Conservation (phyloP, 768 basidiomycete species). For the Collybia nuda region DNA sequence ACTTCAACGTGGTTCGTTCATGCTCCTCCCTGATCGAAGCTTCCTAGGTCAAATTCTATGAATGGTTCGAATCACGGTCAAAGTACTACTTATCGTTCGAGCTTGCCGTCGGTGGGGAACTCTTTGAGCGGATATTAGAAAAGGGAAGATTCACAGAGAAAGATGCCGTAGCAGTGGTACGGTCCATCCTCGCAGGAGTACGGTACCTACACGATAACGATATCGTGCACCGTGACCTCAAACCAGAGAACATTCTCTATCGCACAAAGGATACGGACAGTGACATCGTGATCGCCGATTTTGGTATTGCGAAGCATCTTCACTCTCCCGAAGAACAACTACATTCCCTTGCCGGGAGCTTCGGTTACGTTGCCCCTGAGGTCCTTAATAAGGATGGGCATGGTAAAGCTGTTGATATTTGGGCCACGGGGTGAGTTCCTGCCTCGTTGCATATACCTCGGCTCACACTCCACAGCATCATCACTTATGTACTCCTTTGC, state of each 20-base stretch:
- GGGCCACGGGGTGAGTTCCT: constrained; percentile 79
- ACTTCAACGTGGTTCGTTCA: too few species aligned
- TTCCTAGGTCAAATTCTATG: constrained; percentile 89
- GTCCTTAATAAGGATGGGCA: constrained; percentile 82
- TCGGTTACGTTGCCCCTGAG: constrained; percentile 92
- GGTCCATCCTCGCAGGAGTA: constrained; percentile 81
- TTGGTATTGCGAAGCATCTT: constrained; percentile 92
- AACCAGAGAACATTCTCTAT: constrained; percentile 97
- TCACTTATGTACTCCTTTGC: constrained; percentile 92
- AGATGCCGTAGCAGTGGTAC: constrained; percentile 79
- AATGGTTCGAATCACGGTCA: constrained; percentile 91
- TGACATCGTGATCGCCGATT: constrained; percentile 95
- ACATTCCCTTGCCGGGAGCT: constrained; percentile 72
- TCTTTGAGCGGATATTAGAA: constrained; percentile 83
- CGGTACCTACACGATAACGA: constrained; percentile 88
- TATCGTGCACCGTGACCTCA: constrained; percentile 96
- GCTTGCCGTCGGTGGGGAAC: constrained; percentile 90
- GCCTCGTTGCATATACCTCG: constrained; percentile 2
- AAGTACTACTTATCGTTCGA: constrained; percentile 98
- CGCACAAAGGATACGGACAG: constrained; percentile 73
- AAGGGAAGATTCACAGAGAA: constrained; percentile 91
- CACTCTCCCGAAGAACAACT: constrained; percentile 71
- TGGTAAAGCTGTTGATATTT: constrained; percentile 90
- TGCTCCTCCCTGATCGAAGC: not conserved
- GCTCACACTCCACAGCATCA: constrained; percentile 54